phyloP scores from a whole-genome alignment of 768 basidiomycete species.

The Suillus alpinus region DNA sequence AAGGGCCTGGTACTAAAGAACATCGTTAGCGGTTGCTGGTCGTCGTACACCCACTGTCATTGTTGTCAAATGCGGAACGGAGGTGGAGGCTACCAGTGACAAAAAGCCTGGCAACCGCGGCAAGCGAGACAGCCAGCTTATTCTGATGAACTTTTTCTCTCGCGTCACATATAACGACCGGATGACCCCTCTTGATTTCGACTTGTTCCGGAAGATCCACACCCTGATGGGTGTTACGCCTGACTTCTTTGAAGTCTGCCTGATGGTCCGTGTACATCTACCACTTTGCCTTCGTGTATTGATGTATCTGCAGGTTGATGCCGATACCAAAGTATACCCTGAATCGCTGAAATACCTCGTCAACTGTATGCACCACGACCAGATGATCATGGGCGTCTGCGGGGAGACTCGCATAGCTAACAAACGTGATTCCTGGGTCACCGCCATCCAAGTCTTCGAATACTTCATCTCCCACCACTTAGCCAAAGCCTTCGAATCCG shows the following conservation, averaged over 20 bases:
- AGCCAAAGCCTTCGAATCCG: slow-evolving; percentile 97
- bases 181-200: slow-evolving; percentile 96
- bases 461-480: slow-evolving; percentile 99
- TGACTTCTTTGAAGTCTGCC: slow-evolving; percentile 94
- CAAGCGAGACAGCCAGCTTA: slow-evolving; percentile 97
- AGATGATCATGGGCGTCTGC: slow-evolving; percentile 98
- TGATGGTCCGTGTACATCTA: slow-evolving; percentile 71
- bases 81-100: slow-evolving; percentile 74
- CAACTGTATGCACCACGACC: slow-evolving; percentile 98
- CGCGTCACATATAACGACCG: slow-evolving; percentile 99
- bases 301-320: slow-evolving; percentile 76
- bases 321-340: slow-evolving; percentile 94
- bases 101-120: slow-evolving; percentile 98
- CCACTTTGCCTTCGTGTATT: slow-evolving; percentile 1
- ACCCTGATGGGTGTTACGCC: slow-evolving; percentile 98
- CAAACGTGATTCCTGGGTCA: slow-evolving; percentile 98
- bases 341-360: slow-evolving; percentile 88
- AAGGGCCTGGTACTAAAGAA: slow-evolving; percentile 3
- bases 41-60: slow-evolving; percentile 92
- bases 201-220: slow-evolving; percentile 96
- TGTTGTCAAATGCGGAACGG: slow-evolving; percentile 95
- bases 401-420: slow-evolving; percentile 99
- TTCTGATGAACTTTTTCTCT: slow-evolving; percentile 99
- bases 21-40: slow-evolving; percentile 64
- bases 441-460: slow-evolving; percentile 96